A percentile compares a stretch with the other conserved stretches of the same genome.
Conservation (phyloP, 495 filamentous ascomycete genomes). For the Aspergillus avenaceus region DNA sequence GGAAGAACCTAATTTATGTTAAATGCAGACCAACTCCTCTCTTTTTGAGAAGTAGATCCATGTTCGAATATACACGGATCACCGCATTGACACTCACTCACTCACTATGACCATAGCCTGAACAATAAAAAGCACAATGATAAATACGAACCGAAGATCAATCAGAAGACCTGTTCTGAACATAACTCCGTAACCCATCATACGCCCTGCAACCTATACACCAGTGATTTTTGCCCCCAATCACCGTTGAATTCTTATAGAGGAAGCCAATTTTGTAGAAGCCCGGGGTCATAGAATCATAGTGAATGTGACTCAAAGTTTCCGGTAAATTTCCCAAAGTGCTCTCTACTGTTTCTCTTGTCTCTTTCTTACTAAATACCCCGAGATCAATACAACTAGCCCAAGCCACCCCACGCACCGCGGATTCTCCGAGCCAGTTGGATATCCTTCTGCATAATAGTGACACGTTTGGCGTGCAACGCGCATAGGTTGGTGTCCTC, state of each 20-base stretch:
- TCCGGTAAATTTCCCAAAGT: neutral
- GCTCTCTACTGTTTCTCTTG: neutral
- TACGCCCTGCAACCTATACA: conserved; percentile 11
- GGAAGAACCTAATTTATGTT: no score
- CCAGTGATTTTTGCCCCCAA: neutral
- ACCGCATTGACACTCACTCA: neutral
- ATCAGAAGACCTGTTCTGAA: neutral
- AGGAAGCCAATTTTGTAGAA: neutral
- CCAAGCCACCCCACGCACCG: conserved; percentile 61
- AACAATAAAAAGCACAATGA: neutral
- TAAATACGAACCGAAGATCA: neutral
- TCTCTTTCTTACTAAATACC: neutral
- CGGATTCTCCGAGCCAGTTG: conserved; percentile 84
- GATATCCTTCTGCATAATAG: conserved; percentile 97
- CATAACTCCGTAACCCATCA: conserved; percentile 8
- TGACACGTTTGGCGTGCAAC: conserved; percentile 92
- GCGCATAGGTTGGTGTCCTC: conserved; percentile 95
- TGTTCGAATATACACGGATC: neutral
- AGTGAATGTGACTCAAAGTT: neutral
- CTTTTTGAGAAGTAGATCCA: neutral
- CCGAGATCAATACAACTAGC: conserved; percentile 23
- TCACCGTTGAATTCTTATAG: neutral
- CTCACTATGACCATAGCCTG: neutral
- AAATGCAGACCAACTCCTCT: neutral
- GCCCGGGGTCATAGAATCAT: conserved; percentile 3